Evolutionary conservation across 2,329 filamentous ascomycete genomes (phyloP), one percentile per base, ranked within the genome.

Genomic region (Penicillium glabrum): DNA sequence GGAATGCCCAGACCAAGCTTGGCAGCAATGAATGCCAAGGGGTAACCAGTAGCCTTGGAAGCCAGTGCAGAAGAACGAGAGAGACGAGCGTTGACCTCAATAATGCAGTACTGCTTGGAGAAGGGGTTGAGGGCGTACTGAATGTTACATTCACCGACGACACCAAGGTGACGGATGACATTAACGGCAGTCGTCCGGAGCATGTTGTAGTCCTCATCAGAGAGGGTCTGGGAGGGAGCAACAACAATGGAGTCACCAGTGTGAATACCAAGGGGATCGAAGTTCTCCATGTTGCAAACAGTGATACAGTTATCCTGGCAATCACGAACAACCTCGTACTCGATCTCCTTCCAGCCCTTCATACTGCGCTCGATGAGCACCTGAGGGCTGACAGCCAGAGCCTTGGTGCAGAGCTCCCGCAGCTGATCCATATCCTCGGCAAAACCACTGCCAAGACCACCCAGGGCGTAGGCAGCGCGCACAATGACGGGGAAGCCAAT

Each of bases 241-340:
- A 99, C 95, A 51, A 99, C 95, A 64, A 99, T 97, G 13, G 93
- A 98, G 73, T 99, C 95, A 75, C 95, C 95, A 3, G 95, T 99
- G 72, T 98, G 95, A 61, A 98, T 98, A 69, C 95, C 95, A 1
- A 99, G 87, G 54, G 95, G 95, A 75, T 99, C 95, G 70, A 99
- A 99, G 80, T 99, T 99, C 80, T 99, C 95, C 95, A 99, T 98
- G 81, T 99, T 99, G 77, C 95, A 99, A 60, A 99, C 95, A 7
- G 95, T 99, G 73, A 99, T 98, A 75, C 95, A 99, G 83, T 98
- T 98, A 80, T 99, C 93, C 67, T 91, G 87, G 56, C 88, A 89
- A 80, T 98, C 95, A 69, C 95, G 89, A 41, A 99, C 95, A 60
- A 98, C 95, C 76, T 99, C 95, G 72, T 98, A 99, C 76, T 99